A percentile compares a stretch with the other conserved stretches of the same genome.
phyloP scores from a whole-genome alignment of 139 green algal genomes.

The Coccomyxa sp. region DNA sequence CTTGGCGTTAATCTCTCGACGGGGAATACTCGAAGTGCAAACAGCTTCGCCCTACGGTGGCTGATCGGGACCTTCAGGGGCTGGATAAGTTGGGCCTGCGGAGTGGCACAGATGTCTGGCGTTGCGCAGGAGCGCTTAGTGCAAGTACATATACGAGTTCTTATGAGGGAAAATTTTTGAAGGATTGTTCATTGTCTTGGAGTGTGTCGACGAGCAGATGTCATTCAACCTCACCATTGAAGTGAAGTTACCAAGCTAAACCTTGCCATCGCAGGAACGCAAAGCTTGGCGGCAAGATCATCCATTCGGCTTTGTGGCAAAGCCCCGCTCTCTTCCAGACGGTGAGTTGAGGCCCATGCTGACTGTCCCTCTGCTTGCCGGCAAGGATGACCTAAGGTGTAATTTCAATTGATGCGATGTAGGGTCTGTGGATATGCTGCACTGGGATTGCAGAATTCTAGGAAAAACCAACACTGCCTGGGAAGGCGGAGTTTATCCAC shows the following conservation, averaged over 20 bases:
- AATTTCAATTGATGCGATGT: neutral
- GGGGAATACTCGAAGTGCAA: neutral
- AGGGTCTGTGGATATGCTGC: neutral
- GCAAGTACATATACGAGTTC: neutral
- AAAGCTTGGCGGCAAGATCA: constrained; percentile 64
- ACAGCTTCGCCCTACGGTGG: neutral
- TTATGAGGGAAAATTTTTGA: neutral
- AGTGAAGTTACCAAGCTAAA: neutral
- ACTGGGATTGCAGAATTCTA: neutral
- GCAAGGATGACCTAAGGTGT: neutral
- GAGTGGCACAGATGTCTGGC: neutral
- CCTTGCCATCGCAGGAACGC: constrained; percentile 27
- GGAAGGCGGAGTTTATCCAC: neutral
- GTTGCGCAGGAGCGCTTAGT: neutral
- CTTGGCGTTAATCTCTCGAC: neutral
- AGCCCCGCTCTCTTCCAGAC: constrained; percentile 12
- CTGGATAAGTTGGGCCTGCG: neutral
- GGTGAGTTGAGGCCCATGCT: neutral
- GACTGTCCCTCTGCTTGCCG: no score
- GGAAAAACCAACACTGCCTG: neutral
- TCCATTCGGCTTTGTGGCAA: constrained; percentile 59
- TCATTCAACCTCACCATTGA: neutral
- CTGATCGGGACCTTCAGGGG: neutral
- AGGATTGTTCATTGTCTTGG: neutral
- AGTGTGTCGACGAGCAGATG: no score